Base-by-base conservation (phyloP, 176 grass and related monocot species). In the Rhynchospora tenuis region DNA sequence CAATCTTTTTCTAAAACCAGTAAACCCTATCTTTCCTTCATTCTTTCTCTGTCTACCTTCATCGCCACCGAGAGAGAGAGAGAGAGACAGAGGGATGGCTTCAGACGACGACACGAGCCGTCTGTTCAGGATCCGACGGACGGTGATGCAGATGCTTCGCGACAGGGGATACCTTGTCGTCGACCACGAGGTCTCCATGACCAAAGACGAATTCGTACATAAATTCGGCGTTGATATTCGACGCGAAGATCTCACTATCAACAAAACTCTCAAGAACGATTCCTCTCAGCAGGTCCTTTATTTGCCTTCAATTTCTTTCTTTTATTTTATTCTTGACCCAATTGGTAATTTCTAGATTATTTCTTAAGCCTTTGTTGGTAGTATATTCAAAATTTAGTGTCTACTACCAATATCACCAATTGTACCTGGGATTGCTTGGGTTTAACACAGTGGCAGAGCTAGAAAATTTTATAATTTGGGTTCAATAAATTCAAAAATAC, bases 101-200 rank as follows among this genome's bases (percentile, higher is more conserved):
- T 64, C 91, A 65, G 94, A 92, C 13, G 91, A 84, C n/a, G 94
- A 92, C 5, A 38, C 57, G 11, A 90, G 54, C 57, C 86, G 91
- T 6, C 67, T 97, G 16, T 92, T 83, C 84, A 92, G 91, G 82
- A 86, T 90, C 83, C 88, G 91, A 14, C 81, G 91, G 73, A 94
- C 94, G 56, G 88, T 94, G 85, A 63, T 84, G 86, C 84, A 97
- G 86, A 94, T 97, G 86, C 90, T 97, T 46, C 80, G 57, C 10
- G 94, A 97, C 88, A 79, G 94, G 10, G 88, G 79, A 19, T 97
- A 88, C 86, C 54, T 76, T 14, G 87, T 90, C 38, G 1, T 12
- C 0, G 59, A 86, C 0, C 23, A 11, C 2, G 88, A 92, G 9
- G 77, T 94, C 69, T 10, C 71, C 23, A 19, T 89, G 3, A 20